Conservation (phyloP, 2,329 filamentous ascomycete genomes). For the Aplosporella prunicola region DNA sequence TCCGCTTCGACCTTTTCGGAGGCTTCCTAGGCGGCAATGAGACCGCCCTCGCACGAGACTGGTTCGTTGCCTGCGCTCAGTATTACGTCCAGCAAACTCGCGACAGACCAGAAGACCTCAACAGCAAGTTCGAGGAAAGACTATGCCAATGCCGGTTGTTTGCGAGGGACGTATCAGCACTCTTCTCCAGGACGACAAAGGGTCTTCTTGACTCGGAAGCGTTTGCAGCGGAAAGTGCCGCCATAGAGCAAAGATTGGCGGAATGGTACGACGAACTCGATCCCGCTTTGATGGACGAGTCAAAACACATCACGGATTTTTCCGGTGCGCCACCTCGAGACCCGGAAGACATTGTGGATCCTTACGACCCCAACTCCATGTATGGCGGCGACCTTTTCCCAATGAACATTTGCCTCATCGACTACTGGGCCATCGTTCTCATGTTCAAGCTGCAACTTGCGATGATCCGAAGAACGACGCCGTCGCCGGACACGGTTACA, state of each 20-base stretch:
- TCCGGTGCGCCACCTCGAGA: constrained; percentile 43
- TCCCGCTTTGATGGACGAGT: constrained; percentile 50
- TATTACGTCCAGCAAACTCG: constrained; percentile 53
- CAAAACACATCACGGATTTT: constrained; percentile 56
- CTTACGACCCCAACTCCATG: constrained; percentile 59
- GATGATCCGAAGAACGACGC: constrained; percentile 43
- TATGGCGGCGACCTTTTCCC: constrained; percentile 62
- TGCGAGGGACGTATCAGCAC: constrained; percentile 67
- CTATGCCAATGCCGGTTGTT: constrained; percentile 60
- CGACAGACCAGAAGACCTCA: constrained; percentile 52
- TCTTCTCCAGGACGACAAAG: constrained; percentile 61
- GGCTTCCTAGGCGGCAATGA: constrained; percentile 73
- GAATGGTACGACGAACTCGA: constrained; percentile 46
- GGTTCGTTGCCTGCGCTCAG: constrained; percentile 59
- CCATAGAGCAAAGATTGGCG: constrained; percentile 33
- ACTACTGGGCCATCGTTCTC: constrained; percentile 68
- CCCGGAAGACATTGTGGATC: constrained; percentile 61
- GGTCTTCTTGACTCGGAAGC: constrained; percentile 54
- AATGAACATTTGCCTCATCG: constrained; percentile 64
- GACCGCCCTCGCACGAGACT: constrained; percentile 63
- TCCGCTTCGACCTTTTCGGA: constrained; percentile 76
- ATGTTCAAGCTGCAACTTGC: constrained; percentile 72
- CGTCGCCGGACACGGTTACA: constrained; percentile 45
- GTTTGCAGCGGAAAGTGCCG: constrained; percentile 52
- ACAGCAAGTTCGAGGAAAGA: constrained; percentile 57